phyloP scores from a whole-genome alignment of 2,329 filamentous ascomycete species.

The Colletotrichum cuscutae region DNA sequence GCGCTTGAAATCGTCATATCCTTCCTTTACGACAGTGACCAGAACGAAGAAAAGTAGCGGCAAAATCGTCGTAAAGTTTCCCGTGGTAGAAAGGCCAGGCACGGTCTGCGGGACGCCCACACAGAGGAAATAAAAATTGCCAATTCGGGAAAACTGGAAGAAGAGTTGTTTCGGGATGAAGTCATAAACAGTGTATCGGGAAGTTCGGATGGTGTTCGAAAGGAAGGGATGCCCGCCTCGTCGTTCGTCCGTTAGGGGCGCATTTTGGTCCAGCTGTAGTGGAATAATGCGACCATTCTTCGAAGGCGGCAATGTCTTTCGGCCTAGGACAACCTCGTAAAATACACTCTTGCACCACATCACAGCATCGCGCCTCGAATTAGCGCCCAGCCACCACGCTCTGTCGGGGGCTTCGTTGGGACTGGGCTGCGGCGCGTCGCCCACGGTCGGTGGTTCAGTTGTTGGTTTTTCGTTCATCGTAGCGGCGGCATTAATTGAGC shows the following conservation, averaged over 20 bases:
- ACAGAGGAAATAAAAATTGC: constrained; percentile 89
- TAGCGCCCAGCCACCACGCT: neutral
- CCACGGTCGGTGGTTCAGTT: neutral
- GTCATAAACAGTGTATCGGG: constrained; percentile 84
- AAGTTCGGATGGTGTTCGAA: constrained; percentile 78
- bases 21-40: constrained; percentile 86
- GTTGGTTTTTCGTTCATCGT: constrained; percentile 21
- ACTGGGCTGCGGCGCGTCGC: neutral
- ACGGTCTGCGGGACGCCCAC: constrained; percentile 86
- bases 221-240: constrained; percentile 59
- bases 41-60: constrained; percentile 81
- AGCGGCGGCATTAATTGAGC: neutral
- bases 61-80: constrained; percentile 78
- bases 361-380: constrained; percentile 9
- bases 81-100: constrained; percentile 80
- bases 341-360: constrained; percentile 46
- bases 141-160: constrained; percentile 86
- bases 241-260: constrained; percentile 59
- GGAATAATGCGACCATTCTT: constrained; percentile 72
- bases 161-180: constrained; percentile 87
- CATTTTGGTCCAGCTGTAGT: constrained; percentile 49
- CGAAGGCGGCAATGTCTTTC: constrained; percentile 75
- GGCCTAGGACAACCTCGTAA: constrained; percentile 65
- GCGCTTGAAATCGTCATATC: constrained; percentile 84
- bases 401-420: neutral